Conservation (phyloP, 2,329 filamentous ascomycete genomes). For the Neofusicoccum sp. region DNA sequence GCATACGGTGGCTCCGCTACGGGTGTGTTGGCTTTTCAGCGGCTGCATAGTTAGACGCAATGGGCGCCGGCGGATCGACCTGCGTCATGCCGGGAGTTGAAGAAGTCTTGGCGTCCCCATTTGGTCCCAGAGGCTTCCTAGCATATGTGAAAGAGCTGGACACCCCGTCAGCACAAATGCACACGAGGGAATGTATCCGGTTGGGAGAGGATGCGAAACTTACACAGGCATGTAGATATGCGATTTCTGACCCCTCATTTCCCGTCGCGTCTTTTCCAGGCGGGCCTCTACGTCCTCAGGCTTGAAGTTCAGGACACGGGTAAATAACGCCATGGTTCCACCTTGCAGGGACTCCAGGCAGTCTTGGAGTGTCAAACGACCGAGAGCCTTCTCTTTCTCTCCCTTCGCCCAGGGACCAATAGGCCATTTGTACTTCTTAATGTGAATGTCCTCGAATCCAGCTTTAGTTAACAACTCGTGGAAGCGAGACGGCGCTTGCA, state of each 20-base stretch:
- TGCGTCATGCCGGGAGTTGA: no score
- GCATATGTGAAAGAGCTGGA: constrained; percentile 1
- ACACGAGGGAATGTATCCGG: no score
- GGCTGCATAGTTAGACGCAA: no score
- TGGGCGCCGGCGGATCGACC: no score
- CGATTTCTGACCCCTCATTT: background rate
- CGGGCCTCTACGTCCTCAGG: background rate
- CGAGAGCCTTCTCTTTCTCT: background rate
- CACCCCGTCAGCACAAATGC: no score
- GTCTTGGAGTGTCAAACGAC: background rate
- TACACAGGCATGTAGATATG: constrained; percentile 3
- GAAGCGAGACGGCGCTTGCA: constrained; percentile 41
- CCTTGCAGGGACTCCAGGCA: background rate
- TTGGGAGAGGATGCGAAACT: background rate
- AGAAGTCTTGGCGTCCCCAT: no score
- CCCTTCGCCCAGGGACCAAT: constrained; percentile 21
- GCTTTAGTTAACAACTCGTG: constrained; percentile 21
- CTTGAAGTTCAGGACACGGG: background rate
- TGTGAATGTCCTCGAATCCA: constrained; percentile 31
- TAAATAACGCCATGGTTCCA: background rate
- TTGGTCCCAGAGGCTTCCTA: background rate
- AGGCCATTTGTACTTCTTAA: constrained; percentile 33
- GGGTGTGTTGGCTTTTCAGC: no score
- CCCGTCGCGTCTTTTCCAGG: background rate
- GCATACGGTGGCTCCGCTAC: no score